Evolutionary conservation across 768 basidiomycete genomes (phyloP), one percentile per base, ranked within the genome.

Genomic region (Collybia sordida): DNA sequence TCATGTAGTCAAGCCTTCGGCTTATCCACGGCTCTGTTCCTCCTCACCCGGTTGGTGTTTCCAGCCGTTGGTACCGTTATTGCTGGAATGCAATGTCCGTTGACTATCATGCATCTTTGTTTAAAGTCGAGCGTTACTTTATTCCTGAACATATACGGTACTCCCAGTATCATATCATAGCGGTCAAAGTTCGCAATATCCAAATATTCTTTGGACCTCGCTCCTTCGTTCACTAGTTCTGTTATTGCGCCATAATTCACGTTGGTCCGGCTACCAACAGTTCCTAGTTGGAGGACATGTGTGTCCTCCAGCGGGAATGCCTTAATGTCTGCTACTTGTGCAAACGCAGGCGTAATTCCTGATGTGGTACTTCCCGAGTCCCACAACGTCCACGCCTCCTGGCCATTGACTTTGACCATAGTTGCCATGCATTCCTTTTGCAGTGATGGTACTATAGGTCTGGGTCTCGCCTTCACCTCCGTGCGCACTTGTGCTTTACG

Each of bases 101-200:
- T 44, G 0, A 61, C 25, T 1, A 18, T 2, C 15, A 69, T 42
- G 2, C 39, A n/a, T 12, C 59, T 49, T 0, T 31, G 42, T 1
- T 45, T 49, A 31, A 71, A 66, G 45, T 69, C 62, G 2, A 71
- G 47, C 0, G 53, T 12, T 0, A 65, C 63, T 7, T 50, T 46
- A 37, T 67, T 53, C 17, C 49, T 42, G 0, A 42, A 42, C 57
- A 72, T 65, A 40, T 69, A 74, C 1, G 66, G 66, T 4, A 61
- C 68, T 0, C 73, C 69, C 0, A 75, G 55, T 0, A 75, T 63
- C 42, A 63, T 49, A 25, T 73, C 66, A 47, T 72, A 74, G 3
- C 50, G 51, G 41, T 72, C 67, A 9, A 73, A 56, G 34, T 74
- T 74, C 0, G 57, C 61, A 3, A 74, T 50, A 45, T 73, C 65